Evolutionary conservation across 768 basidiomycete species (phyloP).

Genomic region (Sporobolomyces phaffii): DNA sequence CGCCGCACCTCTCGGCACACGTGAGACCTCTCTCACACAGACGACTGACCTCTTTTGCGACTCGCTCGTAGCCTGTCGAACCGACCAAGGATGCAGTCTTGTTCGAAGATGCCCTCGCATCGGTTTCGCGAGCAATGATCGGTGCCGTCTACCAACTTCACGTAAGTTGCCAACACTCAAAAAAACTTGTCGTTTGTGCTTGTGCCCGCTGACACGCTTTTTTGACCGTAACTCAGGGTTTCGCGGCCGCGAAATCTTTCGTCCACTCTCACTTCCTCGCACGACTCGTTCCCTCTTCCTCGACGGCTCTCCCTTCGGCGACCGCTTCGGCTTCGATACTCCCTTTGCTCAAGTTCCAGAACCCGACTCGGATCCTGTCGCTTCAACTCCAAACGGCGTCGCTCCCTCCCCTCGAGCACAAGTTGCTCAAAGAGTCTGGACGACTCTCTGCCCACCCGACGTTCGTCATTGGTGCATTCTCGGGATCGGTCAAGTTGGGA

Average conservation of each 20-base stretch:
- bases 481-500: slow-evolving; percentile 71
- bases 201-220: neutral
- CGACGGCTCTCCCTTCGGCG: slow-evolving; percentile 80
- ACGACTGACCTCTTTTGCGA: too few species aligned
- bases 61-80: slow-evolving; percentile 47
- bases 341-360: slow-evolving; percentile 68
- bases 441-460: slow-evolving; percentile 82
- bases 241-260: slow-evolving; percentile 79
- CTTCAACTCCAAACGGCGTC: slow-evolving; percentile 66
- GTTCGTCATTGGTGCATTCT: slow-evolving; percentile 93
- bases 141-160: slow-evolving; percentile 82
- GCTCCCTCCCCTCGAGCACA: slow-evolving; percentile 48
- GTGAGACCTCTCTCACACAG: too few species aligned
- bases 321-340: slow-evolving; percentile 77
- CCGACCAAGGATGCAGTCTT: slow-evolving; percentile 47
- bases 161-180: slow-evolving; percentile 53
- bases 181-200: neutral
- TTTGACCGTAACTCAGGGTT: slow-evolving; percentile 45
- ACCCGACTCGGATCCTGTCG: slow-evolving; percentile 70
- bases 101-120: slow-evolving; percentile 81
- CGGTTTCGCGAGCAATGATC: slow-evolving; percentile 76
- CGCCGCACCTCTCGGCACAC: neutral
- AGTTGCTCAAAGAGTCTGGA: slow-evolving; percentile 86
- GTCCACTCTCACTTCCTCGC: slow-evolving; percentile 81
- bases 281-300: slow-evolving; percentile 69